These are phyloP conservation scores for Colletotrichum sp. DNA, from an alignment of 2,329 filamentous ascomycete species.

Conservation along the genomic window DNA sequence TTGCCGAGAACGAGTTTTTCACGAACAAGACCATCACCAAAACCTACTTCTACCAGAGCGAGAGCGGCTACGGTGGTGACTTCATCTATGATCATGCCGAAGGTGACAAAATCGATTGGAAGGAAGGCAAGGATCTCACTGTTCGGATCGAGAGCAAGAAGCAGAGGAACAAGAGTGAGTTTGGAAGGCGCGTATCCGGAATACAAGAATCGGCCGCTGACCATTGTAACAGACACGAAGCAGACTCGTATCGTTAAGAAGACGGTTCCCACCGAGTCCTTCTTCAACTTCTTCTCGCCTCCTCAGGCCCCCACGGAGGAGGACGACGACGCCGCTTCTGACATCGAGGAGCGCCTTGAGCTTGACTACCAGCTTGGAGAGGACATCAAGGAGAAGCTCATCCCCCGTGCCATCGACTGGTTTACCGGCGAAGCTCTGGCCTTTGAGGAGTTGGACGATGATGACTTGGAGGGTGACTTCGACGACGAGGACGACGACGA, in stretches of 20 bases:
- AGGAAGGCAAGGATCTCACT: slow-evolving; percentile 89
- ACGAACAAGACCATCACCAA: slow-evolving; percentile 97
- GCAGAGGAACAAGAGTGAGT: slow-evolving; percentile 97
- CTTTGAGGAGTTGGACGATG: slow-evolving; percentile 88
- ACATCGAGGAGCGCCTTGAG: slow-evolving; percentile 97
- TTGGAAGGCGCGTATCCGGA: background rate
- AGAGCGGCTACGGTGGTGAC: slow-evolving; percentile 97
- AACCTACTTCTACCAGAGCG: slow-evolving; percentile 99
- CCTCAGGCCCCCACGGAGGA: slow-evolving; percentile 83
- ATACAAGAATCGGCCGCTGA: background rate
- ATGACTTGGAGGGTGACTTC: slow-evolving; percentile 82
- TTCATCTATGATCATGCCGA: slow-evolving; percentile 99
- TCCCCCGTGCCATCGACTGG: slow-evolving; percentile 98
- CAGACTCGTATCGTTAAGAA: slow-evolving; percentile 99
- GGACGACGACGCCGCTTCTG: slow-evolving; percentile 75
- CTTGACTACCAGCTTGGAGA: slow-evolving; percentile 98
- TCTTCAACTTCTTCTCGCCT: slow-evolving; percentile 99
- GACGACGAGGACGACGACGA: slow-evolving; percentile 93
- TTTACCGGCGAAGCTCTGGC: slow-evolving; percentile 98
- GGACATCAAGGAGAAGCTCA: slow-evolving; percentile 99
- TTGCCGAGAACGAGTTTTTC: slow-evolving; percentile 94
- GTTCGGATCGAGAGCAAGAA: slow-evolving; percentile 98
- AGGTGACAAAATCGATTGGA: slow-evolving; percentile 98
- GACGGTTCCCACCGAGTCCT: slow-evolving; percentile 97
- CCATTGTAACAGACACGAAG: slow-evolving; percentile 81